Evolutionary conservation across 495 filamentous ascomycete genomes (phyloP).

Genomic region (Bathelium albidoporum): DNA sequence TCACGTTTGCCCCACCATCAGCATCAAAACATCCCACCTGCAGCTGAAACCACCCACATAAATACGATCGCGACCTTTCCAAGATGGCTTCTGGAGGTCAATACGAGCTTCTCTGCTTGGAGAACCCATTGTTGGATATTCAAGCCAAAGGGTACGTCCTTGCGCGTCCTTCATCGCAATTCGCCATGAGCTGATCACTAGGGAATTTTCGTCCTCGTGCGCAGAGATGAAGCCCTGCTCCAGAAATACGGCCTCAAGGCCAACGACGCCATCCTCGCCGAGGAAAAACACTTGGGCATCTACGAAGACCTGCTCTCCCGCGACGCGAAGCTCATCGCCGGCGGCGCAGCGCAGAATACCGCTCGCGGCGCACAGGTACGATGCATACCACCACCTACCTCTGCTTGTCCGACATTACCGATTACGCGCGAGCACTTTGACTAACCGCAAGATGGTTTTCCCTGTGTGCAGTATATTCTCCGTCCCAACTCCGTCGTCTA

Average conservation of each 20-base stretch:
- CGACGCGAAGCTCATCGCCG: constrained; percentile 87
- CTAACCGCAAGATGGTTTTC: constrained; percentile 15
- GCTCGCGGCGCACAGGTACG: constrained; percentile 78
- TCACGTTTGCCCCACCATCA: background rate
- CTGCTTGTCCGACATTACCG: too few species aligned
- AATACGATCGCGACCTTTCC: background rate
- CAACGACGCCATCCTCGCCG: constrained; percentile 96
- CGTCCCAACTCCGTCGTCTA: constrained; percentile 78
- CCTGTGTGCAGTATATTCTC: constrained; percentile 65
- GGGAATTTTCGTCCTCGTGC: background rate
- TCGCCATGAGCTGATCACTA: constrained; percentile 5
- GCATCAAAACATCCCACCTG: background rate
- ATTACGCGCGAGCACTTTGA: background rate
- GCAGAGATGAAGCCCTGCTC: constrained; percentile 64
- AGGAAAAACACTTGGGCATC: constrained; percentile 74
- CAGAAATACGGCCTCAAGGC: constrained; percentile 86
- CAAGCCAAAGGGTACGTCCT: constrained; percentile 61
- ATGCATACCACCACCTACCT: background rate
- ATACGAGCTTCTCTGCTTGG: constrained; percentile 78
- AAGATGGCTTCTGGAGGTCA: background rate
- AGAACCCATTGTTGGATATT: constrained; percentile 97
- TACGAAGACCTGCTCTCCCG: constrained; percentile 88
- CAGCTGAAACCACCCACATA: background rate
- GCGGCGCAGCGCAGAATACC: constrained; percentile 96
- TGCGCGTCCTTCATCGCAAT: constrained; percentile 5